These are phyloP conservation scores for Brassica juncea DNA, from an alignment of 345 rosid species.

Conservation along the genomic window DNA sequence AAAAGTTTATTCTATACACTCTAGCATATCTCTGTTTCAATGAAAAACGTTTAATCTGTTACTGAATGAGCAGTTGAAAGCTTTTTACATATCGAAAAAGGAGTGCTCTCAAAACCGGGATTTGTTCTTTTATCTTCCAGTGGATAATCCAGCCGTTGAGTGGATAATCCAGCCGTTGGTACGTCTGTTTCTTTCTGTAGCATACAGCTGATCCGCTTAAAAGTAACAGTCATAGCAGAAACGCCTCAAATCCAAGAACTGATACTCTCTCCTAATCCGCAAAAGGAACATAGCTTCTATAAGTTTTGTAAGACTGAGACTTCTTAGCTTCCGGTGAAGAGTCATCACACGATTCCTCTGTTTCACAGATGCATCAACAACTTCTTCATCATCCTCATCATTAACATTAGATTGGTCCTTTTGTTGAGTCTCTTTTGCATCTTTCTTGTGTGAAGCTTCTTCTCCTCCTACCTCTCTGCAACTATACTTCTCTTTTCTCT, in stretches of 20 bases:
- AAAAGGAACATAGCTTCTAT: slow-evolving; percentile 31
- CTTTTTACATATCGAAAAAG: slow-evolving; percentile 8
- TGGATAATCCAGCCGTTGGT: slow-evolving; percentile 4
- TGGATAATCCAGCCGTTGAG: slow-evolving; percentile 52
- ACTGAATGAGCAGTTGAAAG: not conserved
- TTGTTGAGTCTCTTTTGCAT: slow-evolving; percentile 38
- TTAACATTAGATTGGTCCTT: slow-evolving; percentile 37
- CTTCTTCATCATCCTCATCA: slow-evolving; percentile 39
- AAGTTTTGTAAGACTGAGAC: slow-evolving; percentile 54
- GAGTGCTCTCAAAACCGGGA: slow-evolving; percentile 52
- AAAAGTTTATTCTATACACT: slow-evolving; percentile 28
- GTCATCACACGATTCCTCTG: slow-evolving; percentile 52
- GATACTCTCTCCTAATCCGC: slow-evolving; percentile 75
- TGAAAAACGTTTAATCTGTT: not conserved
- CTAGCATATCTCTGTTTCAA: not conserved
- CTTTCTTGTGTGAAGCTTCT: slow-evolving; percentile 7
- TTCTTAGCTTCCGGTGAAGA: slow-evolving; percentile 45
- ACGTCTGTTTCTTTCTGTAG: slow-evolving; percentile 57
- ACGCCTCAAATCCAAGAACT: slow-evolving; percentile 82
- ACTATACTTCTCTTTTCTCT: too few relatives aligned
- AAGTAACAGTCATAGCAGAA: slow-evolving; percentile 53
- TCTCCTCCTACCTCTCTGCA: too few relatives aligned
- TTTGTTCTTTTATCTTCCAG: slow-evolving; percentile 58
- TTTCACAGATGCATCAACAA: slow-evolving; percentile 13
- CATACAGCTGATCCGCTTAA: slow-evolving; percentile 65